Base-by-base conservation (phyloP, 2,329 filamentous ascomycete species). In the Fusarium nematophilum region DNA sequence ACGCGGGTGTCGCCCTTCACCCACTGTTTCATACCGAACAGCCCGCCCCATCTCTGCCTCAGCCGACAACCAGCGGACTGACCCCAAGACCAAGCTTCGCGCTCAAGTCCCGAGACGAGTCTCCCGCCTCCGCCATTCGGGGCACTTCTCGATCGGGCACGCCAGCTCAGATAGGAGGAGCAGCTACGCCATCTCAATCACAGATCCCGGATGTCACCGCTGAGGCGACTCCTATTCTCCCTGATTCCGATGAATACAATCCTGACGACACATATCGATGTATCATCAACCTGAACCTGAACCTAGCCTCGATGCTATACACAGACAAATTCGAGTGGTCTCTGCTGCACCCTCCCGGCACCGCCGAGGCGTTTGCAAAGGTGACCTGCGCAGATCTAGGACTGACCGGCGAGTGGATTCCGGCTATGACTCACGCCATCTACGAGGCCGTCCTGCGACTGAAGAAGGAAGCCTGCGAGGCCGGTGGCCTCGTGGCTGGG, bases 301-400 rank as follows among this genome's bases (percentile, higher is more conserved):
- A 97, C 71, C 83, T 98, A 17, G 89, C 93, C 47, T 96, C 96
- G 51, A 89, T 91, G 67, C 84, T 98, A 10, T 98, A 97, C 75
- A 96, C 92, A 4, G 95, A 99, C 81, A 97, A 93, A 71, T 98
- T 99, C 63, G 94, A 98, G 74, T 98, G 94, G 94, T 98, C 94
- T 5, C 81, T 99, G 15, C 82, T 97, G 14, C 93, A 98, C 70
- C 93, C 93, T 3, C 90, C 93, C 2, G 94, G 94, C 17, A 93
- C 94, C 34, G 92, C 95, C 0, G 94, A 99, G 74, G 87, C 90
- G 10, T 98, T 98, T 73, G 93, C 95, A 27, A 92, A 92, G 72
- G 87, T 92, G 63, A 98, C 95, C 0, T 98, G 95, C 72, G 91
- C 92, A 23, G 95, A 99, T 72, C 81, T 99, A 8, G 94, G 94